phyloP scores from a whole-genome alignment of 1,284 basidiomycete genomes.

The Ustilago esculenta region DNA sequence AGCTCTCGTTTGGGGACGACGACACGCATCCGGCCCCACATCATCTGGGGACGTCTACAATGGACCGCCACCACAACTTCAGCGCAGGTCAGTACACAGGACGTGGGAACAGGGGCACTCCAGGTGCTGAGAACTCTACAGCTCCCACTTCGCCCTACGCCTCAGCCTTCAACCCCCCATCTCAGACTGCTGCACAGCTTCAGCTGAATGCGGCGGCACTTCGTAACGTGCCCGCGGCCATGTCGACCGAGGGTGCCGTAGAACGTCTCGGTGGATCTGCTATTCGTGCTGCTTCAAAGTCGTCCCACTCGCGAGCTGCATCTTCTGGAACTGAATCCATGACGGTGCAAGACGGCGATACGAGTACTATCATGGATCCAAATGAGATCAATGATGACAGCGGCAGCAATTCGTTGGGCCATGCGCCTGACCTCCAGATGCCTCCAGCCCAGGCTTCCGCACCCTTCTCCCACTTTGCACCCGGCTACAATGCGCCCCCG shows the following conservation, averaged over 20 bases:
- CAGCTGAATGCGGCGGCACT: constrained; percentile 55
- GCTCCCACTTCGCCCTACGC: constrained; percentile 36
- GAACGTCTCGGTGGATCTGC: constrained; percentile 34
- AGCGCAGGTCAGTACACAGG: neutral
- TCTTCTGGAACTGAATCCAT: constrained; percentile 33
- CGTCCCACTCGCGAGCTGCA: constrained; percentile 23
- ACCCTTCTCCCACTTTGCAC: constrained; percentile 52
- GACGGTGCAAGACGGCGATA: constrained; percentile 45
- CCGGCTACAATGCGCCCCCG: constrained; percentile 16
- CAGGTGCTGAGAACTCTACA: constrained; percentile 14
- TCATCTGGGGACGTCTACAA: constrained; percentile 4
- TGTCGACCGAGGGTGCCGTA: constrained; percentile 42
- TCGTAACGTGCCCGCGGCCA: constrained; percentile 51
- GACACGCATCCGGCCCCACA: constrained; percentile 19
- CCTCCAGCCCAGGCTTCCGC: constrained; percentile 55
- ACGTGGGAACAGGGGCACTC: constrained; percentile 8
- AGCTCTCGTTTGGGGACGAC: constrained; percentile 73
- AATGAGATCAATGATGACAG: constrained; percentile 23
- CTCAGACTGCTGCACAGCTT: constrained; percentile 46
- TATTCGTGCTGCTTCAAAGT: neutral
- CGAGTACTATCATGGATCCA: constrained; percentile 39
- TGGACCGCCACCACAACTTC: constrained; percentile 22
- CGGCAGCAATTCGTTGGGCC: constrained; percentile 12
- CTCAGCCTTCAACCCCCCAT: constrained; percentile 42
- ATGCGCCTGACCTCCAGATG: constrained; percentile 51